phyloP scores from a whole-genome alignment of 163 green algal genomes.

The Scenedesmus sp. region DNA sequence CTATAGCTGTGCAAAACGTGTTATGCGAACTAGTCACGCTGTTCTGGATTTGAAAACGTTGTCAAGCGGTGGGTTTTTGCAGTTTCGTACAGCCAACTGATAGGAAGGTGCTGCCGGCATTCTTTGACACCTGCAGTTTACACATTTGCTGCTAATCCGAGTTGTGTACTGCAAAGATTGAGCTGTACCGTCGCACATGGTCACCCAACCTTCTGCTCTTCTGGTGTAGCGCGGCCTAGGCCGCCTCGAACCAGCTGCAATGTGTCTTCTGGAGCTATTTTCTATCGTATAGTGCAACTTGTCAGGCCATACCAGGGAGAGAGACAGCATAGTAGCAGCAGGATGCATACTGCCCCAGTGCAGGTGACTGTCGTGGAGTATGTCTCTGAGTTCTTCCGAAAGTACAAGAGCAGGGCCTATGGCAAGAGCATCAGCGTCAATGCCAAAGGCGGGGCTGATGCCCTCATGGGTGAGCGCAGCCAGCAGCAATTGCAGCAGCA shows the following conservation, averaged over 20 bases:
- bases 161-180: not conserved
- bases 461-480: conserved; percentile 44
- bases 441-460: conserved; percentile 38
- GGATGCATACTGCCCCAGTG: conserved; percentile 28
- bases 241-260: not conserved
- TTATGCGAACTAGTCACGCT: not conserved
- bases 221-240: not conserved
- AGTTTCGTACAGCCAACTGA: conserved; percentile 9
- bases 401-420: conserved; percentile 26
- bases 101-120: not conserved
- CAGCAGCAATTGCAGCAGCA: not conserved
- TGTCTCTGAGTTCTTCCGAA: conserved; percentile 42
- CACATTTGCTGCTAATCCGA: not conserved
- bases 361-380: conserved; percentile 53
- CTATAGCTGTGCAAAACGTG: not conserved
- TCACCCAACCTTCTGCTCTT: not conserved
- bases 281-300: not conserved
- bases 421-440: conserved; percentile 29
- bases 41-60: not conserved
- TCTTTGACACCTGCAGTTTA: not conserved
- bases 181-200: not conserved
- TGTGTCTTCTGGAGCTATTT: not conserved
- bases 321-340: not conserved
- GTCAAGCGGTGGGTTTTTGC: not conserved
- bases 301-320: not conserved